Evolutionary conservation across 805 yeast species (phyloP), one percentile per base, ranked within the genome.

Genomic region (Metschnikowia noctiluminum): DNA sequence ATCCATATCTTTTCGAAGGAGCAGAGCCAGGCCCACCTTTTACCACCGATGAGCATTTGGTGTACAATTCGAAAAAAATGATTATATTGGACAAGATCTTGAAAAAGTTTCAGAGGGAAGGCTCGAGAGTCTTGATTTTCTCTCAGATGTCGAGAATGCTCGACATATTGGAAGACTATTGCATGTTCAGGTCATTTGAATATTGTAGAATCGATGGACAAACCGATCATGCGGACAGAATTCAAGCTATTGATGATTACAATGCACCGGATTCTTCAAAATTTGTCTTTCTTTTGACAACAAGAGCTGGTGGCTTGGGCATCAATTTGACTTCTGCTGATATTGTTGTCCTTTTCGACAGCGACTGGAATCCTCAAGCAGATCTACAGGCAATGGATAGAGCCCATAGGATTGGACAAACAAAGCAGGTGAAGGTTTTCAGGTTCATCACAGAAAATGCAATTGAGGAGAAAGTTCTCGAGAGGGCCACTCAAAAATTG

Each of bases 271-370:
- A 74, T 38, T 80, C 87, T 6, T 75, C 79, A 12, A 87, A 87
- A 57, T 87, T 87, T 62, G 74, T 85, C n/a, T 87, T 87, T 57
- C 66, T 87, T 52, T 71, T 87, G 55, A 87, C 95, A 6, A 87
- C 95, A 3, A 80, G 95, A 73, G 95, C 95, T 40, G 94, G 97
- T 67, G 96, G 96, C 10, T 75, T 89, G 63, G 95, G 95, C 67
- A 87, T 87, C 59, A 87, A 87, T 62, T 74, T 87, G 60, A 87
- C 94, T 4, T 71, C 83, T n/a, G 94, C 94, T 1, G 91, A 87
- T 64, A 74, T 84, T 53, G 95, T 87, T 41, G 78, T 87, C 2
- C 65, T 87, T 40, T 87, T 74, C 62, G 95, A 87, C 66, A 84
- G 90, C 3, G 95, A 87, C 64, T 87, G 95, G 95, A 87, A 87